A percentile compares a stretch with the other conserved stretches of the same genome.
phyloP scores from a whole-genome alignment of 1,284 basidiomycete genomes.

The Melampsora americana region DNA sequence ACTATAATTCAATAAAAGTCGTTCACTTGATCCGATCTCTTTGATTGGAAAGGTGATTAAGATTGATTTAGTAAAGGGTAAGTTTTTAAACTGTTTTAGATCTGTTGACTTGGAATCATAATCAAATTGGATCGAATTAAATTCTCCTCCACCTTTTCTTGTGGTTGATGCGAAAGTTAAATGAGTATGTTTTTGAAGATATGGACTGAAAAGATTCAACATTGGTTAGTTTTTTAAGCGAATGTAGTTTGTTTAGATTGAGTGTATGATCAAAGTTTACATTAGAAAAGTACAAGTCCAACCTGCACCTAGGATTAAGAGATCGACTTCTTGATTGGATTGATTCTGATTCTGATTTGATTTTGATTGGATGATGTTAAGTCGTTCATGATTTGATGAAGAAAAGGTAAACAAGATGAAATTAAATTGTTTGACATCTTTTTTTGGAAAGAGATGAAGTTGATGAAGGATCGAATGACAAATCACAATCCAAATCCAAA shows the following conservation, averaged over 20 bases:
- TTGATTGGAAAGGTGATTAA: constrained; percentile 66
- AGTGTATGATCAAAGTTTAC: neutral
- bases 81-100: constrained; percentile 56
- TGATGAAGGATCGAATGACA: no score
- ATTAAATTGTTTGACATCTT: neutral
- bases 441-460: no score
- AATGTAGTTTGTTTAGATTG: neutral
- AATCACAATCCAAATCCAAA: no score
- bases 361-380: neutral
- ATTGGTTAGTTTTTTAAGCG: neutral
- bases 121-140: constrained; percentile 51
- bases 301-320: constrained; percentile 67
- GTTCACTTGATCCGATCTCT: constrained; percentile 57
- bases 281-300: constrained; percentile 67
- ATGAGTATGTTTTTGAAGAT: constrained; percentile 54
- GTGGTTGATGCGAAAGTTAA: constrained; percentile 62
- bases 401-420: neutral
- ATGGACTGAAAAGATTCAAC: constrained; percentile 53
- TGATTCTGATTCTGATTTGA: no score
- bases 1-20: constrained; percentile 54
- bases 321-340: constrained; percentile 56
- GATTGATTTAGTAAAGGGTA: constrained; percentile 63
- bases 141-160: constrained; percentile 56
- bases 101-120: constrained; percentile 52
- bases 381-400: neutral